Conservation (phyloP, 768 basidiomycete genomes). For the Leccinum subtestaceum region DNA sequence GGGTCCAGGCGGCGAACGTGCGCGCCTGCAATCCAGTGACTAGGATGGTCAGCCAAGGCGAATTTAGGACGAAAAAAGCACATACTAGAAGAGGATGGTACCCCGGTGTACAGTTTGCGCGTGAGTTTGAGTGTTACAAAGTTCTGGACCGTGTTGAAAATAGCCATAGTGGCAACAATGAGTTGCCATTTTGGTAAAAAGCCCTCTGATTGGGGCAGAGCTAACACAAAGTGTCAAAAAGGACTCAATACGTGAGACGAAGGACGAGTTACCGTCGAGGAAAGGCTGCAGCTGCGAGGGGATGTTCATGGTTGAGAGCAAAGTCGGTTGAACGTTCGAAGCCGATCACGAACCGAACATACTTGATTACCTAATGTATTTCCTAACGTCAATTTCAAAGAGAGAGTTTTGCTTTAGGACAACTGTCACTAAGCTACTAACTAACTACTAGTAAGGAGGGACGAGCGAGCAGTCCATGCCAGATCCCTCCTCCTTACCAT, state of each 20-base stretch:
- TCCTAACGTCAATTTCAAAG: conserved; percentile 19
- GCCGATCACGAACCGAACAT: conserved; percentile 17
- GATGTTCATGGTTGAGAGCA: background rate
- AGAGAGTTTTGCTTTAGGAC: conserved; percentile 21
- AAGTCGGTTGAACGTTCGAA: background rate
- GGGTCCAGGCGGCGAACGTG: conserved; percentile 90
- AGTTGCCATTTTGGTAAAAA: conserved; percentile 88
- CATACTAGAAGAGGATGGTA: conserved; percentile 40
- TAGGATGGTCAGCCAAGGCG: conserved; percentile 28
- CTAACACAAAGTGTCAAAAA: conserved; percentile 32
- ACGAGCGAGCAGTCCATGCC: conserved; percentile 28
- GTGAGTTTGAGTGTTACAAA: conserved; percentile 76
- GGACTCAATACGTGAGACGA: background rate
- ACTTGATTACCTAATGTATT: conserved; percentile 28
- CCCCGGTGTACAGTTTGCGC: conserved; percentile 64
- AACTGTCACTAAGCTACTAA: background rate
- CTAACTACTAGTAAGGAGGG: conserved; percentile 15
- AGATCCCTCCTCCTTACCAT: conserved; percentile 28
- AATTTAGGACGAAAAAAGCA: background rate
- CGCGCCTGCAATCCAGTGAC: conserved; percentile 86
- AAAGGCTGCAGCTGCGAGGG: conserved; percentile 12
- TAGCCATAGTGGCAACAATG: conserved; percentile 67
- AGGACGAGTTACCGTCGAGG: conserved; percentile 20
- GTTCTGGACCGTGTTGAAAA: conserved; percentile 88
- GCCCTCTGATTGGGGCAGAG: conserved; percentile 64